Conservation (phyloP, 805 yeast genomes). For the Kuraishia molischiana region DNA sequence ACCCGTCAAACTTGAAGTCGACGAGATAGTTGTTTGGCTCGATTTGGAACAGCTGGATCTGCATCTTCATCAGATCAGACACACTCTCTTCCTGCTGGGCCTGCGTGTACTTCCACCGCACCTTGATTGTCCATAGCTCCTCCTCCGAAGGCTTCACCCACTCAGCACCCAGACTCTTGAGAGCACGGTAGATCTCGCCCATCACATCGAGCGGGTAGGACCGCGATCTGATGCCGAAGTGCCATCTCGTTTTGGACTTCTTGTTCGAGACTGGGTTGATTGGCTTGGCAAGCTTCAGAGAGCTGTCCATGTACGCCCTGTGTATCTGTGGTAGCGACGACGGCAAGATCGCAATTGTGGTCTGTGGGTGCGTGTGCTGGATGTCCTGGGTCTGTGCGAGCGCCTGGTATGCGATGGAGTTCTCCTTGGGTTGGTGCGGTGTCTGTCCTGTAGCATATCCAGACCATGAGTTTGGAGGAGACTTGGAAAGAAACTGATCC, state of each 20-base stretch:
- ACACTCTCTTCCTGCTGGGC: constrained; percentile 13
- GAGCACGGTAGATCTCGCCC: constrained; percentile 95
- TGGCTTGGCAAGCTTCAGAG: constrained; percentile 25
- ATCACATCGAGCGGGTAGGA: constrained; percentile 96
- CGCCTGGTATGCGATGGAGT: constrained; percentile 25
- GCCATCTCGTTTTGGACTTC: constrained; percentile 95
- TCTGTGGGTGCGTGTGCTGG: constrained; percentile 48
- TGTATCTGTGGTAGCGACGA: constrained; percentile 92
- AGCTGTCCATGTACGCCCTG: constrained; percentile 80
- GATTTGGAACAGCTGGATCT: constrained; percentile 88
- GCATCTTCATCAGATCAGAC: constrained; percentile 91
- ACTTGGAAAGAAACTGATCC: constrained; percentile 49
- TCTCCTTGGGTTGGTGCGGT: constrained; percentile 20
- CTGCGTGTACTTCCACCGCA: constrained; percentile 70
- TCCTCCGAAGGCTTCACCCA: constrained; percentile 96
- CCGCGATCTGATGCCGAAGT: constrained; percentile 92
- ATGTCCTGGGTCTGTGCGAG: constrained; percentile 33
- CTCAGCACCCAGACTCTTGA: constrained; percentile 90
- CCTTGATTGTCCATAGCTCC: constrained; percentile 92
- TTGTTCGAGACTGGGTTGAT: constrained; percentile 49
- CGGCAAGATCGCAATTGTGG: constrained; percentile 88
- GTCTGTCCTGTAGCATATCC: background rate
- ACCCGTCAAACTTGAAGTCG: constrained; percentile 96
- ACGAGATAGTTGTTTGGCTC: constrained; percentile 95
- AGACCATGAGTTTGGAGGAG: constrained; percentile 42